Base-by-base conservation (phyloP, 2,329 filamentous ascomycete species). In the Macrophomina tecta region DNA sequence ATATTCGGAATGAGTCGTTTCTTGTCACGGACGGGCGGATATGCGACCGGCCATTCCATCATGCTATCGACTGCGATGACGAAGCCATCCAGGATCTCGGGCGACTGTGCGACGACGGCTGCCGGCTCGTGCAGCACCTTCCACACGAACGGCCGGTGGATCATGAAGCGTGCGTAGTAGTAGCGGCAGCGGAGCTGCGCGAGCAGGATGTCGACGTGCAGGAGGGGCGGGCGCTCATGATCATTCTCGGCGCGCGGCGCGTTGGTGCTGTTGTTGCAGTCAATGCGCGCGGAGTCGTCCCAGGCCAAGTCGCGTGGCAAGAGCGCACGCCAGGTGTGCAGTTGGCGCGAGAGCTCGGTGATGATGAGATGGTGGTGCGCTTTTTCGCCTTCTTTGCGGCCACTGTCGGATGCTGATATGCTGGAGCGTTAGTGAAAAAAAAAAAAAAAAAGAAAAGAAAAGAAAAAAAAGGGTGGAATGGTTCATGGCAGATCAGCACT, bases 1-100 rank as follows among this genome's bases (percentile, higher is more conserved):
- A 86, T 71, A 66, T 85, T 84, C 0, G 87, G 86, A 0, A 89
- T 77, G 4, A 89, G 79, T 40, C 87, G 78, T 74, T 89, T 89
- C 73, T 84, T 84, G 64, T 83, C 79, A 69, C 83, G 84, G 1
- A 84, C 81, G 0, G 87, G 87, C 9, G 84, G 83, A 77, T 88
- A 82, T 28, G 82, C 80, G 30, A 89, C 78, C 0, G 87, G 87
- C 87, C 87, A 89, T 63, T 84, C 80, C 16, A 89, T 76, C 18
- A 82, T 84, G 1, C 85, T 81, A 40, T 87, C 84, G 8, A 79
- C 74, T 0, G 81, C 84, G 14, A 63, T 11, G 51, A 38, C 7
- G 56, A 61, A 48, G 12, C 38, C n/a, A 3, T 61, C 56, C 7
- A 45, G 32, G 9, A 45, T 23, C 4, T 55, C 51, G 7, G 51